Percentiles rank a stretch among this genome's conserved stretches.
phyloP scores from a whole-genome alignment of 192 early-diverging fungal species.

The Coemansia sp. region DNA sequence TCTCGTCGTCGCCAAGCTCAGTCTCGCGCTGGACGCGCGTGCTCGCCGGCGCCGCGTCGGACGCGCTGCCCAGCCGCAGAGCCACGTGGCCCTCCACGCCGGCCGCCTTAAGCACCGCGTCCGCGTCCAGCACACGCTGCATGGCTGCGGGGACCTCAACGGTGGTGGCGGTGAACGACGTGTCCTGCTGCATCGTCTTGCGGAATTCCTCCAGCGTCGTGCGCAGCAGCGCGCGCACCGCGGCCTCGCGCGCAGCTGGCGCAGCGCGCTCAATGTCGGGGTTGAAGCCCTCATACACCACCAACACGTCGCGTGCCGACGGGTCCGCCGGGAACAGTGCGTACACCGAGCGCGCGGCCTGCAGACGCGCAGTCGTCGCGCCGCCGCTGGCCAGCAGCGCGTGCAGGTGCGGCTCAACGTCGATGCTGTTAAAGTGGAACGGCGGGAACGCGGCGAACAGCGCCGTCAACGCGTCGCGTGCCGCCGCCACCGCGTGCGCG shows the following conservation, averaged over 20 bases:
- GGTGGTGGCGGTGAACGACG: slow-evolving; percentile 60
- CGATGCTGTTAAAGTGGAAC: slow-evolving; percentile 59
- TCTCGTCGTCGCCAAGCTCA: slow-evolving; percentile 58
- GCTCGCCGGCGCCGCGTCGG: slow-evolving; percentile 27
- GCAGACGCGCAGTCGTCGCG: slow-evolving; percentile 60
- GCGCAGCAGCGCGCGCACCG: slow-evolving; percentile 49
- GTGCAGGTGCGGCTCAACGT: slow-evolving; percentile 77
- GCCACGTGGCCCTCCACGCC: slow-evolving; percentile 52
- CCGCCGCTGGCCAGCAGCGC: slow-evolving; percentile 62
- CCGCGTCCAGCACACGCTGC: slow-evolving; percentile 70
- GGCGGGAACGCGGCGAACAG: slow-evolving; percentile 58
- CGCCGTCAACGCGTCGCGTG: slow-evolving; percentile 53
- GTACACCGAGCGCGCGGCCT: slow-evolving; percentile 62
- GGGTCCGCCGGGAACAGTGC: slow-evolving; percentile 71
- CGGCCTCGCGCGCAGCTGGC: slow-evolving; percentile 55
- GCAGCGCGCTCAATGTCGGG: slow-evolving; percentile 46
- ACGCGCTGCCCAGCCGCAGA: slow-evolving; percentile 64
- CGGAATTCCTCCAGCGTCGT: slow-evolving; percentile 65
- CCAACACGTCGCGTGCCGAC: slow-evolving; percentile 62
- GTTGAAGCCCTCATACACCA: slow-evolving; percentile 72
- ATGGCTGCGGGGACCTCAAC: slow-evolving; percentile 66
- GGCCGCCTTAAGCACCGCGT: slow-evolving; percentile 56
- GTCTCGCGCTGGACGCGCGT: slow-evolving; percentile 47
- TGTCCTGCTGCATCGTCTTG: slow-evolving; percentile 56
- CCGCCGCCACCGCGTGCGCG: slow-evolving; percentile 58